A percentile compares a stretch with the other conserved stretches of the same genome.
Evolutionary conservation across 495 filamentous ascomycete genomes (phyloP).

Genomic region (Neurospora sp.): DNA sequence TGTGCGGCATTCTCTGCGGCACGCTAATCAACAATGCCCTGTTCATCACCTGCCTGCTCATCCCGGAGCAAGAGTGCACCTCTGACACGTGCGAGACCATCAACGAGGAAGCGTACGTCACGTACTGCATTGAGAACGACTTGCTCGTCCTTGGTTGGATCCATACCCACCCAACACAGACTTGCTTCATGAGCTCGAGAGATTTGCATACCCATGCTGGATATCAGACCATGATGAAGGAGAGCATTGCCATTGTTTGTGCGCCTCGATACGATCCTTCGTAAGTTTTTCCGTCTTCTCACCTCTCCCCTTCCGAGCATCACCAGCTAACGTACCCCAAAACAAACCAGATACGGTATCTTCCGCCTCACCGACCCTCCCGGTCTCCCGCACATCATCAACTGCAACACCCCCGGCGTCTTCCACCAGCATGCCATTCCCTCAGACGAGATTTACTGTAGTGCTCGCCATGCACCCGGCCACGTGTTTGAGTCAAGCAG

Average conservation of each 20-base stretch:
- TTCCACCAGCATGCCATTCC: slow-evolving; percentile 59
- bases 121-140: slow-evolving; percentile 78
- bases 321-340: neutral
- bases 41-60: slow-evolving; percentile 78
- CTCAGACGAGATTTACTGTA: slow-evolving; percentile 62
- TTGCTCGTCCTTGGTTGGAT: slow-evolving; percentile 94
- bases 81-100: slow-evolving; percentile 89
- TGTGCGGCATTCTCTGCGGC: slow-evolving; percentile 88
- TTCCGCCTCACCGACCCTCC: slow-evolving; percentile 92
- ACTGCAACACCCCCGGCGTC: slow-evolving; percentile 61
- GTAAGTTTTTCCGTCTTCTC: slow-evolving; percentile 34
- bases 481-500: slow-evolving; percentile 63
- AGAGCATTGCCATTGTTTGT: slow-evolving; percentile 95
- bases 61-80: slow-evolving; percentile 83
- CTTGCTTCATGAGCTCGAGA: slow-evolving; percentile 92
- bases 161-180: slow-evolving; percentile 92
- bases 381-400: slow-evolving; percentile 66
- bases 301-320: neutral
- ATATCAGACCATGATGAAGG: slow-evolving; percentile 88
- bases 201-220: slow-evolving; percentile 88
- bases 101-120: slow-evolving; percentile 72
- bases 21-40: slow-evolving; percentile 85
- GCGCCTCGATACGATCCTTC: slow-evolving; percentile 69
- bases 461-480: slow-evolving; percentile 62
- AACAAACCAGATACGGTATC: slow-evolving; percentile 62